Percentiles rank a stretch among this genome's conserved stretches.
Evolutionary conservation across 2,329 filamentous ascomycete species (phyloP).

Genomic region (Alternaria brassicicola): DNA sequence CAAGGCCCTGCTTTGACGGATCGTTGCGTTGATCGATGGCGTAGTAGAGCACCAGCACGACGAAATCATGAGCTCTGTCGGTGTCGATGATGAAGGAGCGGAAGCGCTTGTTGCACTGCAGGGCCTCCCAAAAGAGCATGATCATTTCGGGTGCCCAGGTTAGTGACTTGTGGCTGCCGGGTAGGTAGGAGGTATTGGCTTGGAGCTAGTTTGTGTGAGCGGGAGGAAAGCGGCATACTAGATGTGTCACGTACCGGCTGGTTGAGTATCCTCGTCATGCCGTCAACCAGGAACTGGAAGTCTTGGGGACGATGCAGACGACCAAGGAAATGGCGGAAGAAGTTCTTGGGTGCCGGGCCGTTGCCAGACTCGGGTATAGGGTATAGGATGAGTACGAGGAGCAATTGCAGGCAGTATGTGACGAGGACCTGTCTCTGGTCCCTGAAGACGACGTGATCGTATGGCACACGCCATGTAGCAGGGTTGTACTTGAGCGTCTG

Average conservation of each 20-base stretch:
- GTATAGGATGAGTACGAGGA: conserved; percentile 85
- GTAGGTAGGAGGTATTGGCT: conserved; percentile 85
- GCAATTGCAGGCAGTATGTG: conserved; percentile 87
- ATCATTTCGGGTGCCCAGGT: conserved; percentile 95
- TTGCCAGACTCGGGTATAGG: conserved; percentile 79
- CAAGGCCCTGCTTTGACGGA: conserved; percentile 84
- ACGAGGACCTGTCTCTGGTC: conserved; percentile 89
- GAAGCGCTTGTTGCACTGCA: conserved; percentile 98
- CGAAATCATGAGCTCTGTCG: conserved; percentile 88
- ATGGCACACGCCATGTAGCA: conserved; percentile 89
- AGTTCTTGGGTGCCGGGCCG: conserved; percentile 77
- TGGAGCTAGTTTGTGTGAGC: conserved; percentile 64
- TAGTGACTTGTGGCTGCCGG: conserved; percentile 77
- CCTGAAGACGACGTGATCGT: conserved; percentile 89
- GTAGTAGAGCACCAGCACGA: conserved; percentile 89
- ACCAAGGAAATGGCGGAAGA: conserved; percentile 89
- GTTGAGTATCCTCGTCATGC: conserved; percentile 89
- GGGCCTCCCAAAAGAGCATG: conserved; percentile 95
- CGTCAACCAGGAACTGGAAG: conserved; percentile 96
- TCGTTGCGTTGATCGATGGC: conserved; percentile 88
- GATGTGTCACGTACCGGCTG: conserved; percentile 66
- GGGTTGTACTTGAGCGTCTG: conserved; percentile 95
- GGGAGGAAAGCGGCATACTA: neutral
- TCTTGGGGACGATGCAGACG: conserved; percentile 91
- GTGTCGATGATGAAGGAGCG: conserved; percentile 97